A percentile compares a stretch with the other conserved stretches of the same genome.
Evolutionary conservation across 2,329 filamentous ascomycete genomes (phyloP).

Genomic region (Neofusicoccum umdonicola): DNA sequence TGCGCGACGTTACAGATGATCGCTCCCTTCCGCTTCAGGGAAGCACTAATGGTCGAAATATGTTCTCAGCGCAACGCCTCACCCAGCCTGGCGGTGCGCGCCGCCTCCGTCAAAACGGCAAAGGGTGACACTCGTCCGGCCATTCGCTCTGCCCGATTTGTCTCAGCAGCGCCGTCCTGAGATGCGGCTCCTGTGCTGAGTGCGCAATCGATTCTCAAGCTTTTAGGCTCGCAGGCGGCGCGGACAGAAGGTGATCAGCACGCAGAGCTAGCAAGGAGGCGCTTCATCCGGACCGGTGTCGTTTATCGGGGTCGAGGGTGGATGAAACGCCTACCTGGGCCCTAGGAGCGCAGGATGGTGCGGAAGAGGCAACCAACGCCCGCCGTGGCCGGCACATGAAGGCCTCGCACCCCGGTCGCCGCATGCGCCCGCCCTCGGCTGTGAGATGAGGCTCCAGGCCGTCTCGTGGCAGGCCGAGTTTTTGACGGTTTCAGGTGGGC

Average conservation of each 20-base stretch:
- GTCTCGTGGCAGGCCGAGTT: slow-evolving; percentile 12
- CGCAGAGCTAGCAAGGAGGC: slow-evolving; percentile 13
- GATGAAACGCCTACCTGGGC: background rate
- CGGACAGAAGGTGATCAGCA: slow-evolving; percentile 10
- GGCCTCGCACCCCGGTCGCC: slow-evolving; percentile 5
- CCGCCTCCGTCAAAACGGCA: background rate
- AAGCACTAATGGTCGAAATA: slow-evolving; percentile 3
- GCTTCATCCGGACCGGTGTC: slow-evolving; percentile 5
- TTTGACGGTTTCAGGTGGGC: slow-evolving; percentile 16
- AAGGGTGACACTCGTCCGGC: slow-evolving; percentile 3
- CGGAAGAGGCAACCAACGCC: slow-evolving; percentile 13
- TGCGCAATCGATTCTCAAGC: slow-evolving; percentile 4
- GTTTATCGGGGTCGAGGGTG: slow-evolving; percentile 11
- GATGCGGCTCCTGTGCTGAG: slow-evolving; percentile 4
- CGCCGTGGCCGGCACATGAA: slow-evolving; percentile 6
- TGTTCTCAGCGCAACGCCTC: background rate
- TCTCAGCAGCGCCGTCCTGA: slow-evolving; percentile 1
- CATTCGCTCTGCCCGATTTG: background rate
- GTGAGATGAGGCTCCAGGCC: slow-evolving; percentile 13
- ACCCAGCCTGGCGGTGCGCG: background rate
- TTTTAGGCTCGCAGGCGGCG: slow-evolving; percentile 7
- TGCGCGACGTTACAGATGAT: slow-evolving; percentile 12
- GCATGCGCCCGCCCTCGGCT: slow-evolving; percentile 13
- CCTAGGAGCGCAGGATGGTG: slow-evolving; percentile 8
- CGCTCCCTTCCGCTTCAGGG: slow-evolving; percentile 4